phyloP scores from a whole-genome alignment of 1,284 basidiomycete genomes.

The Peniophora sp. region DNA sequence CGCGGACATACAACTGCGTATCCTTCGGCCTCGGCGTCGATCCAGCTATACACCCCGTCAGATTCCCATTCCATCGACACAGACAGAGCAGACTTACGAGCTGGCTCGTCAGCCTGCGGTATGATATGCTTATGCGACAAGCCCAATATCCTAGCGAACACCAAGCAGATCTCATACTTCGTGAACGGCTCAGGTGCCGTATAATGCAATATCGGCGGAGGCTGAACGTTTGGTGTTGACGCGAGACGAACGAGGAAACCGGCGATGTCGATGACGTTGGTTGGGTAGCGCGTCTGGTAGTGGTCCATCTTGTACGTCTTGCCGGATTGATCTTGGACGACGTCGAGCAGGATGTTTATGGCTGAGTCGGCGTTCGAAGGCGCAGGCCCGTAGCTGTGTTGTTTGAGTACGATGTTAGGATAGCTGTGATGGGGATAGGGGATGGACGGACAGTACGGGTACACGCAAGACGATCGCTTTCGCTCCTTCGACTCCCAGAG shows the following conservation, averaged over 20 bases:
- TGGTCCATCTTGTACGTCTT: slow-evolving; percentile 84
- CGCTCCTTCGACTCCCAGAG: slow-evolving; percentile 46
- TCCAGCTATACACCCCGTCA: slow-evolving; percentile 23
- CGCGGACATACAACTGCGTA: slow-evolving; percentile 60
- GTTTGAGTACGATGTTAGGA: not conserved
- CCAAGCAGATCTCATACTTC: slow-evolving; percentile 78
- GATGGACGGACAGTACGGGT: slow-evolving; percentile 60
- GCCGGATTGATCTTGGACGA: slow-evolving; percentile 70
- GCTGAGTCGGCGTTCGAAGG: slow-evolving; percentile 72
- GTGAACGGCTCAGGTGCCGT: slow-evolving; percentile 70
- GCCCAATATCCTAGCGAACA: slow-evolving; percentile 61
- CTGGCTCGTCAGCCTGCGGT: slow-evolving; percentile 58
- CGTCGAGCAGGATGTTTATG: slow-evolving; percentile 71
- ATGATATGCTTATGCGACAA: slow-evolving; percentile 60
- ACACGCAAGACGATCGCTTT: slow-evolving; percentile 64
- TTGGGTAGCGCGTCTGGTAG: slow-evolving; percentile 76
- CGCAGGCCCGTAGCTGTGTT: slow-evolving; percentile 67
- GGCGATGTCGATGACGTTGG: slow-evolving; percentile 71
- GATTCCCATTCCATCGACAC: not conserved
- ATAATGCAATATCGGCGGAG: slow-evolving; percentile 69
- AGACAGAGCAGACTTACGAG: slow-evolving; percentile 14
- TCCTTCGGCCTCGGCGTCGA: slow-evolving; percentile 65
- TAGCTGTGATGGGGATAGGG: not conserved
- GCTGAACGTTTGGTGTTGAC: slow-evolving; percentile 28
- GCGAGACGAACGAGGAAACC: slow-evolving; percentile 63